Percentiles rank a stretch among this genome's conserved stretches.
phyloP scores from a whole-genome alignment of 768 basidiomycete genomes.

The Lentinula aciculospora region DNA sequence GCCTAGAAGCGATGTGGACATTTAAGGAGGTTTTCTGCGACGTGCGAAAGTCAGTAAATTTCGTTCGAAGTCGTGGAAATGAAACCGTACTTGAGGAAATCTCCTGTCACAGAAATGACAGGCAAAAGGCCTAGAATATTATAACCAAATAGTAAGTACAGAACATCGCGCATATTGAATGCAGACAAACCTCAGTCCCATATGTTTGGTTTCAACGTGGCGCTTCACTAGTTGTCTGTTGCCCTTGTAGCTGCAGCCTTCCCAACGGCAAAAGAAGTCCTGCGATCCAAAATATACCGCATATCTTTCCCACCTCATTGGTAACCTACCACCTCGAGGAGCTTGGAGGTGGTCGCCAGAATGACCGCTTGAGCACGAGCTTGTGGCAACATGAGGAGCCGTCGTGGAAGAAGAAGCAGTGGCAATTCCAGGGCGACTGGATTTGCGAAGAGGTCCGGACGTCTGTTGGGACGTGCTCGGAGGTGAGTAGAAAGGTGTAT shows the following conservation, averaged over 20 bases:
- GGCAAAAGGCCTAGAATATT: slow-evolving; percentile 37
- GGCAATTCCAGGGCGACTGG: background rate
- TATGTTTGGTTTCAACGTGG: slow-evolving; percentile 59
- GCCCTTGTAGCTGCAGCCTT: slow-evolving; percentile 34
- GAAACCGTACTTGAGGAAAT: slow-evolving; percentile 35
- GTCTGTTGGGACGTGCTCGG: background rate
- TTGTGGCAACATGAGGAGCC: no score
- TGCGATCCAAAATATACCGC: background rate
- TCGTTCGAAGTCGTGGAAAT: background rate
- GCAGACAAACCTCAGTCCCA: slow-evolving; percentile 49
- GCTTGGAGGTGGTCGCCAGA: background rate
- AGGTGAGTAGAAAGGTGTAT: background rate
- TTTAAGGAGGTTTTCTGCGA: slow-evolving; percentile 49
- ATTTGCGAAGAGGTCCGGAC: background rate
- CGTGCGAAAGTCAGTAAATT: background rate
- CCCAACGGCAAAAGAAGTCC: background rate
- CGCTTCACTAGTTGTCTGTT: slow-evolving; percentile 67
- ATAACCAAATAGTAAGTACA: background rate
- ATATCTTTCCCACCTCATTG: background rate
- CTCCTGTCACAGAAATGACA: slow-evolving; percentile 48
- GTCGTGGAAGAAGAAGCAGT: background rate
- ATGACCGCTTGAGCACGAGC: background rate
- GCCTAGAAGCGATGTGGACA: slow-evolving; percentile 54
- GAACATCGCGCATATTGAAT: background rate
- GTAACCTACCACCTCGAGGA: no score